These are phyloP conservation scores for Candida michaelii DNA, from an alignment of 805 yeast species.

Conservation along the genomic window DNA sequence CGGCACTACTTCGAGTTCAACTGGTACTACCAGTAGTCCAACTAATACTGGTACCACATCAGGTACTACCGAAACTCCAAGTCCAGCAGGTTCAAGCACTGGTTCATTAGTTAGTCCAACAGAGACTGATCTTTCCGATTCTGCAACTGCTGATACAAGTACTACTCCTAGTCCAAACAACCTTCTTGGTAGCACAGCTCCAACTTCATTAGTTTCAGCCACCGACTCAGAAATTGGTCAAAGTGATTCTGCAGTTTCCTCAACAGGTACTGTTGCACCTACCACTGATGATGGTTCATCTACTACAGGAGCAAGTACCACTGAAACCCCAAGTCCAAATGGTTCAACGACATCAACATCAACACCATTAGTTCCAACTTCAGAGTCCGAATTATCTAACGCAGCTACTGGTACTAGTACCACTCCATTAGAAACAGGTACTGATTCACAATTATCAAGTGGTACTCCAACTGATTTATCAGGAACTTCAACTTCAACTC, in stretches of 20 bases:
- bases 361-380: neutral
- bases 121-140: neutral
- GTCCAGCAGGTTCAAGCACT: constrained; percentile 1
- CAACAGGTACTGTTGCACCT: neutral
- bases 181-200: neutral
- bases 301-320: neutral
- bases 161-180: too few relatives aligned
- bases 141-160: neutral
- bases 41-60: neutral
- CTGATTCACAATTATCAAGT: constrained; percentile 2
- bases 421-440: neutral
- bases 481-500: neutral
- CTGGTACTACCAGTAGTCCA: neutral
- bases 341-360: constrained; percentile 1
- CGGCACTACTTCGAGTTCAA: constrained; percentile 1
- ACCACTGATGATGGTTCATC: constrained; percentile 1
- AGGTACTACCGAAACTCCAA: neutral
- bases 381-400: neutral
- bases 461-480: constrained; percentile 2
- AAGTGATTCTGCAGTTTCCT: neutral
- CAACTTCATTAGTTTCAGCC: constrained; percentile 1
- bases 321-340: constrained; percentile 6
- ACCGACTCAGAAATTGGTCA: neutral
- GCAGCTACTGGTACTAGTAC: neutral
- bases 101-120: constrained; percentile 3